Percentiles rank a stretch among this genome's conserved stretches.
Conservation (phyloP, 768 basidiomycete genomes). For the Mycena kentingensis region DNA sequence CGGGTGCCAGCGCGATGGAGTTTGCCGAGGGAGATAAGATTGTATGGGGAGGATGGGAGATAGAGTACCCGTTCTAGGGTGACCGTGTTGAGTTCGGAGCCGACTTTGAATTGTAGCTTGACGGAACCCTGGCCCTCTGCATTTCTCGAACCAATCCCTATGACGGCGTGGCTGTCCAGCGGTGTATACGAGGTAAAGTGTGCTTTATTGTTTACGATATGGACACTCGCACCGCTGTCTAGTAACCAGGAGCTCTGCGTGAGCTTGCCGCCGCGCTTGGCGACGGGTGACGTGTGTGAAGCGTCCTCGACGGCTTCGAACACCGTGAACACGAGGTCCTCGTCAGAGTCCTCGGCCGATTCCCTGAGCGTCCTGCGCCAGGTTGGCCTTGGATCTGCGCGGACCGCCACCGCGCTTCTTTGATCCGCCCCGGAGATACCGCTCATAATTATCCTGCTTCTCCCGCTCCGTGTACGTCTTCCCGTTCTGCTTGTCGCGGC, state of each 20-base stretch:
- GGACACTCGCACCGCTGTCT: conserved; percentile 10
- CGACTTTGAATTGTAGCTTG: neutral
- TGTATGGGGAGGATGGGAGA: neutral
- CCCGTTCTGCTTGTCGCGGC: conserved; percentile 10
- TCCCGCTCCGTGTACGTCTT: conserved; percentile 3
- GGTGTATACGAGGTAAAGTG: conserved; percentile 6
- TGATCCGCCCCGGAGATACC: no score
- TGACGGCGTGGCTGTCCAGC: neutral
- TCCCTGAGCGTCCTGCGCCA: neutral
- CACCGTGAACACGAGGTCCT: neutral
- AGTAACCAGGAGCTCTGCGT: conserved; percentile 11
- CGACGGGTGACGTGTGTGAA: neutral
- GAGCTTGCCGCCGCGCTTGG: neutral
- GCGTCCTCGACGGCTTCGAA: no score
- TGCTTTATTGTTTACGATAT: conserved; percentile 8
- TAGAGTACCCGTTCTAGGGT: neutral
- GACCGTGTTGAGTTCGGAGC: neutral
- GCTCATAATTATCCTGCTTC: conserved; percentile 5
- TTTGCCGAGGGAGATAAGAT: neutral
- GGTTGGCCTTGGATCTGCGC: conserved; percentile 4
- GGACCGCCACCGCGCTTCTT: neutral
- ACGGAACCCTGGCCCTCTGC: neutral
- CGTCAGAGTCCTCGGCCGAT: neutral
- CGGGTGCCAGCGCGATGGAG: neutral
- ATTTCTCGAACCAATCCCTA: neutral